Percentiles rank a stretch among this genome's conserved stretches.
Conservation (phyloP, 179 eudicot genomes). For the Sideroxylon spinosum region DNA sequence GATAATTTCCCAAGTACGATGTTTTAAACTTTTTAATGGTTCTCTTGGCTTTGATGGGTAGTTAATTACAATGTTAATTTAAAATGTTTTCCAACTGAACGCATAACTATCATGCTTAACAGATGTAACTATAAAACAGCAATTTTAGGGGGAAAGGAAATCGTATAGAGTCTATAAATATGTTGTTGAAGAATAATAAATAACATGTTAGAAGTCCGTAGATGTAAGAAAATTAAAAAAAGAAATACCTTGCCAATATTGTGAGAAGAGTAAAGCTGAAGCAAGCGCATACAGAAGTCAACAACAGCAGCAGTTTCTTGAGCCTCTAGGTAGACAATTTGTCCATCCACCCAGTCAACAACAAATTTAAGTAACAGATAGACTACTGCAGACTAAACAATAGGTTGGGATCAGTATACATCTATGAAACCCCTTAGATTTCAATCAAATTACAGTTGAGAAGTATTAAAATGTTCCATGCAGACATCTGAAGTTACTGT, state of each 20-base stretch:
- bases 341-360: slow-evolving; percentile 95
- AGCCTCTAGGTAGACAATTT: slow-evolving; percentile 85
- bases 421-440: not conserved
- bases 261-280: slow-evolving; percentile 87
- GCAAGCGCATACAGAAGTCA: slow-evolving; percentile 78
- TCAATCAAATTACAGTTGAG: not conserved
- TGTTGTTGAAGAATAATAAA: not conserved
- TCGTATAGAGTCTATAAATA: not conserved
- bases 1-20: not conserved
- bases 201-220: not conserved
- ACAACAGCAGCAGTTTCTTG: slow-evolving; percentile 74
- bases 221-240: slow-evolving; percentile 9
- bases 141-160: not conserved
- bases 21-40: not conserved
- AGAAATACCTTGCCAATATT: slow-evolving; percentile 87
- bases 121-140: not conserved
- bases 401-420: slow-evolving; percentile 26
- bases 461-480: not conserved
- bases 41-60: not conserved
- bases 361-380: slow-evolving; percentile 83
- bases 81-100: not conserved
- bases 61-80: not conserved
- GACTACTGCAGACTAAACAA: slow-evolving; percentile 77
- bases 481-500: not conserved
- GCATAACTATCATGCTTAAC: not conserved